phyloP scores from a whole-genome alignment of 129 eudicot species.

The Flaveria sonorensis region DNA sequence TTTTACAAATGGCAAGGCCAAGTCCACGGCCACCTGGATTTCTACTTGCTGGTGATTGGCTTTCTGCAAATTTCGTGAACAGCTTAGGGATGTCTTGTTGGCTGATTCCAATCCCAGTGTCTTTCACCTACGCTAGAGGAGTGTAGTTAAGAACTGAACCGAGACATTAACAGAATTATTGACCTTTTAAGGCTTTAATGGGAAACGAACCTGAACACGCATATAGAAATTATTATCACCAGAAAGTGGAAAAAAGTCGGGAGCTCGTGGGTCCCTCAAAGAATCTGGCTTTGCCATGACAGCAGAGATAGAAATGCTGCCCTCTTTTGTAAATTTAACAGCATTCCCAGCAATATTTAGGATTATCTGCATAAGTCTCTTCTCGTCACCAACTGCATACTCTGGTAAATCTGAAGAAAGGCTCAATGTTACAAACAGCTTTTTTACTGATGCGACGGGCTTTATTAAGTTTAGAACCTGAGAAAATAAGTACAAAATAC shows the following conservation, averaged over 20 bases:
- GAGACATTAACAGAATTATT: not conserved
- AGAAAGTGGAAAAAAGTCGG: slow-evolving; percentile 60
- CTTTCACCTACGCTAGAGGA: slow-evolving; percentile 66
- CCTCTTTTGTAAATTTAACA: slow-evolving; percentile 88
- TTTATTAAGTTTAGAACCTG: slow-evolving; percentile 79
- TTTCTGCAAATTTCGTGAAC: slow-evolving; percentile 79
- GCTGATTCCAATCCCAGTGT: slow-evolving; percentile 79
- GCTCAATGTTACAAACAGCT: slow-evolving; percentile 52
- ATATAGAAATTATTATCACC: slow-evolving; percentile 72
- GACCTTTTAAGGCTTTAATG: not conserved
- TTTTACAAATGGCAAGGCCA: slow-evolving; percentile 92
- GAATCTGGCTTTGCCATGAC: slow-evolving; percentile 66
- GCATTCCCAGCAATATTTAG: slow-evolving; percentile 91
- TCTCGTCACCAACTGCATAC: slow-evolving; percentile 86
- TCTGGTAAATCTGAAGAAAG: slow-evolving; percentile 80
- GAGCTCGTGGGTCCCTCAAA: slow-evolving; percentile 69
- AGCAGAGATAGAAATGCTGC: slow-evolving; percentile 64
- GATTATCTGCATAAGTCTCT: slow-evolving; percentile 84
- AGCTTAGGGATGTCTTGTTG: slow-evolving; percentile 85
- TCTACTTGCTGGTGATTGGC: slow-evolving; percentile 53
- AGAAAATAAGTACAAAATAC: slow-evolving; percentile 25
- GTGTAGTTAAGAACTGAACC: slow-evolving; percentile 12
- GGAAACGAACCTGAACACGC: slow-evolving; percentile 74
- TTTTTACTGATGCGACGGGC: slow-evolving; percentile 88
- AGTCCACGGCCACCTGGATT: slow-evolving; percentile 79